Evolutionary conservation across 495 filamentous ascomycete species (phyloP), one percentile per base, ranked within the genome.

Genomic region (Pseudotulostoma volvatum): DNA sequence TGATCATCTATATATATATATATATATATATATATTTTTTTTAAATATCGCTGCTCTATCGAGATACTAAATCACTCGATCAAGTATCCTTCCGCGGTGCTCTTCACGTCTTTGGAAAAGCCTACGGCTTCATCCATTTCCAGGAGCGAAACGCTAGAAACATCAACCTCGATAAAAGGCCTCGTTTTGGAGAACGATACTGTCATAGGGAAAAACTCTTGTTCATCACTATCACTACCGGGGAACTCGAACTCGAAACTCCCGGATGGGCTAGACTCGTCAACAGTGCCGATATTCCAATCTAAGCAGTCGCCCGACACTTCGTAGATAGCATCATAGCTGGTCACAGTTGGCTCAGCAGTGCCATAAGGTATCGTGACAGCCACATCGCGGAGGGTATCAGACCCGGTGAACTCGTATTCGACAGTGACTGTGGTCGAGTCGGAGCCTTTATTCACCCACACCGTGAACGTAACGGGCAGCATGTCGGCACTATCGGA

Each of bases 161-260:
- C 88, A 68, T 92, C 84, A 40, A 95, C 81, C 50, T 90, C 82
- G 21, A 94, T 73, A 53, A 88, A 86, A 16, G 88, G 88, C 37
- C 66, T 74, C 31, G 76, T 70, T 65, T 93, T 93, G 23, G 79
- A 75, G 64, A 96, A 96, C 18, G 74, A 74, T 20, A 95, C 81
- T 34, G 70, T 76, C 87, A 96, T 95, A 1, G 88, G 88, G 76
- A 96, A 96, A 62, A 95, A 95, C 43, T 92, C 85, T 38, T 77
- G 74, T 56, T 94, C 88, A 46, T 71, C 66, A 33, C 76, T 74
- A 19, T 83, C 84, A 34, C 75, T 74, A 14, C 79, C 79, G 49
- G 80, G 75, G 11, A 84, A 81, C 59, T 95, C 88, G 43, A 95
- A 94, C 53, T 95, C 88, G 48, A 96, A 96, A 20, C 77, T 76